Conservation (phyloP, 2,329 filamentous ascomycete genomes). For the Calonectria naviculata region DNA sequence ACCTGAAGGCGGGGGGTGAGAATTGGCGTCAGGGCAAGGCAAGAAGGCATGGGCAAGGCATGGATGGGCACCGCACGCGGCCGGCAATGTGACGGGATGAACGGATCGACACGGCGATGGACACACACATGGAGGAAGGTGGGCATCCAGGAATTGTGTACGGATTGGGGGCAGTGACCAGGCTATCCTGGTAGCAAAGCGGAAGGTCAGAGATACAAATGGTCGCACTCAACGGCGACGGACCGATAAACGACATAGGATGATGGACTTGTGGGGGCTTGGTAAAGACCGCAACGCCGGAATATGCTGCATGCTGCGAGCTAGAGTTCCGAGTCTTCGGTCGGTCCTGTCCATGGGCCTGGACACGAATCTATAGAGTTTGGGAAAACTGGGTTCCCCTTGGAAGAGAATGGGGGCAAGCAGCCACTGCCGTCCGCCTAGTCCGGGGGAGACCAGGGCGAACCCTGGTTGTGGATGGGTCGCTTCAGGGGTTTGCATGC, state of each 20-base stretch:
- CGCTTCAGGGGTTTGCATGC: conserved; percentile 10
- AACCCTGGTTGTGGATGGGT: conserved; percentile 13
- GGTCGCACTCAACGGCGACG: conserved; percentile 29
- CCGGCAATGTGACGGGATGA: conserved; percentile 14
- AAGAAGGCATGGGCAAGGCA: no score
- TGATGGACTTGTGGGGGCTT: background rate
- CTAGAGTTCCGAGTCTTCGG: conserved; percentile 4
- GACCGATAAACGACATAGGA: conserved; percentile 33
- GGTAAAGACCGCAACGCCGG: background rate
- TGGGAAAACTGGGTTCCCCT: background rate
- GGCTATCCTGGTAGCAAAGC: background rate
- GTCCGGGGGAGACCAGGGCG: conserved; percentile 15
- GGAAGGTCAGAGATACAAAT: background rate
- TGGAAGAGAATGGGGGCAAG: conserved; percentile 8
- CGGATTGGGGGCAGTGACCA: background rate
- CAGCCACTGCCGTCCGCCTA: conserved; percentile 16
- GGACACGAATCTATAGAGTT: conserved; percentile 7
- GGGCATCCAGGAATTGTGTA: conserved; percentile 10
- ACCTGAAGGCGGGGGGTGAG: conserved; percentile 1
- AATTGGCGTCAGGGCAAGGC: background rate
- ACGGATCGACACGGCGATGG: conserved; percentile 6
- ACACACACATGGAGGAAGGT: conserved; percentile 3
- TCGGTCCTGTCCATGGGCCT: conserved; percentile 1
- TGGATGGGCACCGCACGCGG: background rate
- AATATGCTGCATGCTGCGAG: background rate